Evolutionary conservation across 306 rosid species (phyloP).

Genomic region (Rosa persica): DNA sequence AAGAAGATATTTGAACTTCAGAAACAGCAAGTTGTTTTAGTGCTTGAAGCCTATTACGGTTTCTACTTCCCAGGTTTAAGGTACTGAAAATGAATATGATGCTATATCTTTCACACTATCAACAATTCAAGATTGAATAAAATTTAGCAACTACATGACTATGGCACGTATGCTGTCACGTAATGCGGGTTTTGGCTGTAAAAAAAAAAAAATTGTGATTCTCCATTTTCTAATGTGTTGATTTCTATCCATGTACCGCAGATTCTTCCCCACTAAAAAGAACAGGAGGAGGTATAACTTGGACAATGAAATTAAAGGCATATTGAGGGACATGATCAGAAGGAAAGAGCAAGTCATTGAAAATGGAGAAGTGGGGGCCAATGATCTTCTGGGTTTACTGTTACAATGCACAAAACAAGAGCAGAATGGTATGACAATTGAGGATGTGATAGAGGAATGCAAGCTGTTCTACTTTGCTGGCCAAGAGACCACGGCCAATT

Average conservation of each 20-base stretch:
- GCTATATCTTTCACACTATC: not conserved
- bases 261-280: conserved; percentile 44
- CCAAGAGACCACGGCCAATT: conserved; percentile 47
- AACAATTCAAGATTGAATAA: not conserved
- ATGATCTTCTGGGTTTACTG: conserved; percentile 41
- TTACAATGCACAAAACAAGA: conserved; percentile 27
- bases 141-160: too few species aligned
- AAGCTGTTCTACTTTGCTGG: conserved; percentile 57
- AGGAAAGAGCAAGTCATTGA: conserved; percentile 30
- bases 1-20: conserved; percentile 47
- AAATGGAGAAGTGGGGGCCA: conserved; percentile 20
- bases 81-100: not conserved
- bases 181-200: too few species aligned
- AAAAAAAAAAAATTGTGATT: not conserved
- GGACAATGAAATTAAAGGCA: conserved; percentile 36
- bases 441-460: conserved; percentile 58
- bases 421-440: conserved; percentile 30
- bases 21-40: conserved; percentile 31
- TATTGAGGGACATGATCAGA: conserved; percentile 31
- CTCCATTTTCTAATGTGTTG: not conserved
- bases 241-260: not conserved
- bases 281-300: conserved; percentile 38
- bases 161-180: too few species aligned
- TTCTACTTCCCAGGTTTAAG: conserved; percentile 49
- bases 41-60: conserved; percentile 33